These are phyloP conservation scores for Mycosphaerella sp. DNA, from an alignment of 2,329 filamentous ascomycete species.

Conservation along the genomic window DNA sequence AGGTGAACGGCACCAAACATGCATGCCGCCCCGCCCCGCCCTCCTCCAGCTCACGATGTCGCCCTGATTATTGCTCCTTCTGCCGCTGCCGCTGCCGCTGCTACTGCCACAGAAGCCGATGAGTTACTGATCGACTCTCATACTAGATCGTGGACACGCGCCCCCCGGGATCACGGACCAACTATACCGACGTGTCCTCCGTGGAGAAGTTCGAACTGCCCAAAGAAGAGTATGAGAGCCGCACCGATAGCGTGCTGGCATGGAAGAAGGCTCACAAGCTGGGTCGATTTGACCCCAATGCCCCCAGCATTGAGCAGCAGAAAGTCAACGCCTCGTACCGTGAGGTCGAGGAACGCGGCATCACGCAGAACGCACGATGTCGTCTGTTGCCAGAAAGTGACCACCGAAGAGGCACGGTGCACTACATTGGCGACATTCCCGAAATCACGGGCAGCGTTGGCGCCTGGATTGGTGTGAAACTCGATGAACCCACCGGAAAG, in stretches of 20 bases:
- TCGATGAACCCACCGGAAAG: conserved; percentile 76
- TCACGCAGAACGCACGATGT: conserved; percentile 39
- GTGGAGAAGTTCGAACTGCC: conserved; percentile 90
- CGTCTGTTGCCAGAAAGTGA: conserved; percentile 56
- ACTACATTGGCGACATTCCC: conserved; percentile 65
- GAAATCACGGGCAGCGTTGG: conserved; percentile 60
- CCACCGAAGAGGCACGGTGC: conserved; percentile 60
- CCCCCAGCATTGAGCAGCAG: conserved; percentile 65
- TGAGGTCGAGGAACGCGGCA: conserved; percentile 61
- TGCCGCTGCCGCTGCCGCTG: no score
- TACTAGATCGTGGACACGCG: conserved; percentile 70
- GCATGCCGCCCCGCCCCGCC: not conserved
- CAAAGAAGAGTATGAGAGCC: conserved; percentile 75
- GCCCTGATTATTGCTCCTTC: no score
- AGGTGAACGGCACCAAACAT: not conserved
- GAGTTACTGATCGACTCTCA: not conserved
- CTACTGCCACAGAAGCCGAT: not conserved
- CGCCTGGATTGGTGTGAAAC: conserved; percentile 63
- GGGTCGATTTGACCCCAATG: conserved; percentile 89
- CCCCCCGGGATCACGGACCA: conserved; percentile 65
- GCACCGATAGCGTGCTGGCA: conserved; percentile 79
- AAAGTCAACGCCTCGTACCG: conserved; percentile 61
- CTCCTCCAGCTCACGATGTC: no score
- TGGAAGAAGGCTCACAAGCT: conserved; percentile 96
- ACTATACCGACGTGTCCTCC: conserved; percentile 72